Percentiles rank a stretch among this genome's conserved stretches.
Conservation (phyloP, 1,284 basidiomycete species). For the Trichosporon asahii region DNA sequence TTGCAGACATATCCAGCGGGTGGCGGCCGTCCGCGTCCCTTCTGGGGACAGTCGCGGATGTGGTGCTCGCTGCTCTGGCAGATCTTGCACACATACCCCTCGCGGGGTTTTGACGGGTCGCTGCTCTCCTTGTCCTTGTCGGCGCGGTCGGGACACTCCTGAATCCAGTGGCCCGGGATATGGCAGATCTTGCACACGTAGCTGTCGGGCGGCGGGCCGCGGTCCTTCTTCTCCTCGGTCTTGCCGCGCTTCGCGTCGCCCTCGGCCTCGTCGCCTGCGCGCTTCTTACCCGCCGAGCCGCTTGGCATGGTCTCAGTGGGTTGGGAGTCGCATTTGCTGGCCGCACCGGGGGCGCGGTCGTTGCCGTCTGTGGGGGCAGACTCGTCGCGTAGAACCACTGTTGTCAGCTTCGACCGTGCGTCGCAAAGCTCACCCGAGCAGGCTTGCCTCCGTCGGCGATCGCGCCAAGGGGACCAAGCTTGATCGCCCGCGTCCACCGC, state of each 20-base stretch:
- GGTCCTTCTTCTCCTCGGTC: constrained; percentile 24
- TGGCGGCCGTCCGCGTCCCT: constrained; percentile 59
- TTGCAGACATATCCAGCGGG: constrained; percentile 74
- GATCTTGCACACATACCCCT: constrained; percentile 48
- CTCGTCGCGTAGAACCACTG: constrained; percentile 78
- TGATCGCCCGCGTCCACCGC: constrained; percentile 71
- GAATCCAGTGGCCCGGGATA: constrained; percentile 53
- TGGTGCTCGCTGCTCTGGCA: constrained; percentile 66
- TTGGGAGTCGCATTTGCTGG: constrained; percentile 45
- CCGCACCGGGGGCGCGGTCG: constrained; percentile 31
- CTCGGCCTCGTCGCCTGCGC: constrained; percentile 58
- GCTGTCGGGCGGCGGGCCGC: constrained; percentile 62
- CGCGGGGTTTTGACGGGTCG: constrained; percentile 33
- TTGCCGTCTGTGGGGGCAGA: constrained; percentile 55
- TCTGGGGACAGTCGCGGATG: constrained; percentile 81
- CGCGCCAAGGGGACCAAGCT: constrained; percentile 79
- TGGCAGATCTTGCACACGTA: constrained; percentile 84
- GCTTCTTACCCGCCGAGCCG: constrained; percentile 51
- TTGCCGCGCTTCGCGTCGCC: constrained; percentile 52
- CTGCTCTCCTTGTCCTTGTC: constrained; percentile 19
- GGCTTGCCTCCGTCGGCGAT: constrained; percentile 63
- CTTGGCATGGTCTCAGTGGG: constrained; percentile 33
- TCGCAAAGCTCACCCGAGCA: constrained; percentile 71
- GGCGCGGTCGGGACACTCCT: constrained; percentile 46
- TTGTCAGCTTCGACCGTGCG: constrained; percentile 10